A percentile compares a stretch with the other conserved stretches of the same genome.
These are phyloP conservation scores for Sutorius australiensis DNA, from an alignment of 768 basidiomycete genomes.

Conservation along the genomic window DNA sequence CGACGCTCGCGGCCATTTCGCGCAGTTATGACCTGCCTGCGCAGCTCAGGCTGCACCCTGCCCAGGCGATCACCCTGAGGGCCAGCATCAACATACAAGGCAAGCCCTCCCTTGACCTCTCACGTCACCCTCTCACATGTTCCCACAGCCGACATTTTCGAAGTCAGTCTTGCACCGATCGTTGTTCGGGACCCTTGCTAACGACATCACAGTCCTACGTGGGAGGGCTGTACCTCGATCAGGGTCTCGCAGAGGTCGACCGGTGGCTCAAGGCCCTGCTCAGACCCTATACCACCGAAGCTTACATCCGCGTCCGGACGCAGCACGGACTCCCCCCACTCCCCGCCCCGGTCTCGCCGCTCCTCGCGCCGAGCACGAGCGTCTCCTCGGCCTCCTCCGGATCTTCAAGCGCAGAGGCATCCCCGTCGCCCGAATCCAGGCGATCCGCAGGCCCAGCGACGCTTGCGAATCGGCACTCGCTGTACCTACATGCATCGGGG, in stretches of 20 bases:
- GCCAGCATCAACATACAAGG: slow-evolving; percentile 74
- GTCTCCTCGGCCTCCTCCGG: slow-evolving; percentile 14
- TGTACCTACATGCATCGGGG: slow-evolving; percentile 19
- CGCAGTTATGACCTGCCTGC: slow-evolving; percentile 62
- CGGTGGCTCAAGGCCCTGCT: slow-evolving; percentile 63
- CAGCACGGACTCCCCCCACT: slow-evolving; percentile 63
- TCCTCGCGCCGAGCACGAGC: slow-evolving; percentile 13
- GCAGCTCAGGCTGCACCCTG: slow-evolving; percentile 58
- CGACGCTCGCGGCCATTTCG: slow-evolving; percentile 69
- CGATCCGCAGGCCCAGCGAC: slow-evolving; percentile 7
- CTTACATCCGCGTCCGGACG: slow-evolving; percentile 59
- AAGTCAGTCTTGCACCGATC: slow-evolving; percentile 42
- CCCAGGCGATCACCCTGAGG: slow-evolving; percentile 67
- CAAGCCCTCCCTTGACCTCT: slow-evolving; percentile 24
- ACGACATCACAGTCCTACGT: slow-evolving; percentile 57
- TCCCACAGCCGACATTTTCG: slow-evolving; percentile 67
- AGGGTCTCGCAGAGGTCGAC: slow-evolving; percentile 54
- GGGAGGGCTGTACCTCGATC: slow-evolving; percentile 72
- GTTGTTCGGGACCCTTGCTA: background rate
- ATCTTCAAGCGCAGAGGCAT: background rate
- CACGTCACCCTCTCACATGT: slow-evolving; percentile 4
- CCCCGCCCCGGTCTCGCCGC: slow-evolving; percentile 26
- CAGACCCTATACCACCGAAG: slow-evolving; percentile 55
- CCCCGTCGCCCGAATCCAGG: background rate
- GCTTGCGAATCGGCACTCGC: slow-evolving; percentile 5